Evolutionary conservation across 2,329 filamentous ascomycete species (phyloP).

Genomic region (Neoarthrinium moseri): DNA sequence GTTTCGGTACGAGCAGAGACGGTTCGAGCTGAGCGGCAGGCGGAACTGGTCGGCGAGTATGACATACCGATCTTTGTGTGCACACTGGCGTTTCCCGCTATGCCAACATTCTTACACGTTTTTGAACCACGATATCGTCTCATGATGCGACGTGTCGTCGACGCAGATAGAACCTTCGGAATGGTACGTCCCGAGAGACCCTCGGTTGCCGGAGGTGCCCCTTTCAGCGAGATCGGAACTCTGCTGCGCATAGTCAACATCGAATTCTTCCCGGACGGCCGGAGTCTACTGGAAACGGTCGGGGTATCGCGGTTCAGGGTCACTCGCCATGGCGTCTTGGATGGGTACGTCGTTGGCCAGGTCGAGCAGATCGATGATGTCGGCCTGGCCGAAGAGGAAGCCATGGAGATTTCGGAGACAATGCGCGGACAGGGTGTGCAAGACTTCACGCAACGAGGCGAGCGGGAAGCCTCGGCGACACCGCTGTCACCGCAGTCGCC

Average conservation of each 20-base stretch:
- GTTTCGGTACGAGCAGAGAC: conserved; percentile 57
- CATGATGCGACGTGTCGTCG: conserved; percentile 80
- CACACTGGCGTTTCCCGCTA: conserved; percentile 75
- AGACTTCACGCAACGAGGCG: conserved; percentile 22
- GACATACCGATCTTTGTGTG: conserved; percentile 77
- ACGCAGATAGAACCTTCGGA: conserved; percentile 74
- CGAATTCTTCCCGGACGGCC: conserved; percentile 74
- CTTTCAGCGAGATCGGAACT: conserved; percentile 75
- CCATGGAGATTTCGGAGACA: conserved; percentile 69
- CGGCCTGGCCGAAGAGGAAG: conserved; percentile 77
- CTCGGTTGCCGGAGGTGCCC: conserved; percentile 25
- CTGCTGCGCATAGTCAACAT: conserved; percentile 73
- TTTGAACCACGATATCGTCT: conserved; percentile 88
- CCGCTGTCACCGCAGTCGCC: background rate
- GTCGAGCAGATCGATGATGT: conserved; percentile 80
- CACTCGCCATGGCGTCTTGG: conserved; percentile 59
- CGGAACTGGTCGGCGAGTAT: conserved; percentile 49
- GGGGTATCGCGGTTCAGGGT: conserved; percentile 78
- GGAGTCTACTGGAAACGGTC: conserved; percentile 76
- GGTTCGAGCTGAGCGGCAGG: conserved; percentile 56
- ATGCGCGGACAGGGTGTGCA: conserved; percentile 21
- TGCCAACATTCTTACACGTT: conserved; percentile 86
- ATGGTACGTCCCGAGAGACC: conserved; percentile 73
- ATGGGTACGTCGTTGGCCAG: conserved; percentile 77
- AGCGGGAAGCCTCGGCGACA: conserved; percentile 6